A percentile compares a stretch with the other conserved stretches of the same genome.
Evolutionary conservation across 805 yeast species (phyloP).

Genomic region (Candida saitoana): DNA sequence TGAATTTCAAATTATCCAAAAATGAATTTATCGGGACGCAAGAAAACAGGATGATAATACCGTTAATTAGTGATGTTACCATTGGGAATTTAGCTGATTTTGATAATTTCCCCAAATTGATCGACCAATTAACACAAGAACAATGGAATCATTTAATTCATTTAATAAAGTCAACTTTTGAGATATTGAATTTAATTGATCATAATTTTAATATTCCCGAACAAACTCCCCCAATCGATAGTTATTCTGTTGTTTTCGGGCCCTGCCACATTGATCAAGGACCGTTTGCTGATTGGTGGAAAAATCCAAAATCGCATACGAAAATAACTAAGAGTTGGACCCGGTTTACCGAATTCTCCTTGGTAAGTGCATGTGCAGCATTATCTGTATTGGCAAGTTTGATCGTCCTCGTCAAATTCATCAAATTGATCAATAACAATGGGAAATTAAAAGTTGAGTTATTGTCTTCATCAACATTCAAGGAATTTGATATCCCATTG

Average conservation of each 20-base stretch:
- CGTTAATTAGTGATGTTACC: conserved; percentile 16
- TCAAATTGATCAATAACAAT: conserved; percentile 8
- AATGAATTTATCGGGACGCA: conserved; percentile 8
- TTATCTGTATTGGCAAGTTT: conserved; percentile 17
- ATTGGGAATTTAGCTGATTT: conserved; percentile 19
- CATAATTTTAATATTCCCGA: conserved; percentile 22
- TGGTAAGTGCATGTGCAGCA: conserved; percentile 14
- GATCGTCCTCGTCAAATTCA: conserved; percentile 14
- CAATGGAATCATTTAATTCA: conserved; percentile 29
- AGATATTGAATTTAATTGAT: conserved; percentile 31
- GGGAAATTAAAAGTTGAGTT: conserved; percentile 7
- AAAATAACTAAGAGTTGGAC: conserved; percentile 14
- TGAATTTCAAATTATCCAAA: conserved; percentile 34
- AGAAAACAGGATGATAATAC: conserved; percentile 3
- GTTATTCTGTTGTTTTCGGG: conserved; percentile 10
- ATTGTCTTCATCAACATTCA: background rate
- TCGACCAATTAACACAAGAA: conserved; percentile 12
- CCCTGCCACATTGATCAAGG: conserved; percentile 6
- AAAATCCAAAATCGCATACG: conserved; percentile 7
- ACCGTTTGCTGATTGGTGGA: conserved; percentile 13
- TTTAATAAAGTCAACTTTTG: conserved; percentile 25
- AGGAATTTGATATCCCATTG: background rate
- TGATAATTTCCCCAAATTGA: conserved; percentile 13
- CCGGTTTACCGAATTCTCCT: conserved; percentile 16
- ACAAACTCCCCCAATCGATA: conserved; percentile 2